Evolutionary conservation across 2,329 filamentous ascomycete genomes (phyloP).

Genomic region (Ophiocordyceps camponoti-leonardi): DNA sequence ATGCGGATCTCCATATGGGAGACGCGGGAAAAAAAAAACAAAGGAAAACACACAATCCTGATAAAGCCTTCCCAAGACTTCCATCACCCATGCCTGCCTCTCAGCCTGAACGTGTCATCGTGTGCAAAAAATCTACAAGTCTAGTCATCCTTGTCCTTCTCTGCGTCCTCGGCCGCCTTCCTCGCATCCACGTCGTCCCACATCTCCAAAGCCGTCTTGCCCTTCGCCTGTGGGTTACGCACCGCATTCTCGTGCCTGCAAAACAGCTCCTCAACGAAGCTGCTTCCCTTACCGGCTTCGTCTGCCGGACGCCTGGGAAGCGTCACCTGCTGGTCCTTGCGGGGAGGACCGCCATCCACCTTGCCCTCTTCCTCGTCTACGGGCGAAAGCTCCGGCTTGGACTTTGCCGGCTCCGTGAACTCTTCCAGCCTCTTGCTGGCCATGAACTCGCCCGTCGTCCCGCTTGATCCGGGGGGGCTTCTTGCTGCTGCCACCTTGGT

Average conservation of each 20-base stretch:
- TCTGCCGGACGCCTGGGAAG: not conserved
- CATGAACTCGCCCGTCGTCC: not conserved
- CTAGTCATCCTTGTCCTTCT: too few species aligned
- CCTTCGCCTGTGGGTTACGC: constrained; percentile 5
- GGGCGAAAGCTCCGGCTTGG: not conserved
- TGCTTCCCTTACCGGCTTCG: not conserved
- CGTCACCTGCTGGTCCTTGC: too few species aligned
- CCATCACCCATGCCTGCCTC: not conserved
- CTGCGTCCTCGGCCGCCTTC: not conserved
- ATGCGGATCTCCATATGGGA: not conserved
- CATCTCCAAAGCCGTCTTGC: constrained; percentile 10
- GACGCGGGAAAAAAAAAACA: not conserved
- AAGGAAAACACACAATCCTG: not conserved
- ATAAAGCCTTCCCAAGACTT: not conserved
- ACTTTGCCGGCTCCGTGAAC: not conserved
- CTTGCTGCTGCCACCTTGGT: too few species aligned
- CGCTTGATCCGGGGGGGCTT: not conserved
- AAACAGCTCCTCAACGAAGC: constrained; percentile 4
- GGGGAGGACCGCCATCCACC: not conserved
- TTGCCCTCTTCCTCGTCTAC: not conserved
- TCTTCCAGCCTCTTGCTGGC: not conserved
- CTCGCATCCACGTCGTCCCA: constrained; percentile 6
- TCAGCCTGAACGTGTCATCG: not conserved
- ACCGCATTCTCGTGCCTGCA: constrained; percentile 5
- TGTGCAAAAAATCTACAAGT: not conserved